phyloP scores from a whole-genome alignment of 176 grass and related monocot genomes.

The Elaeis guineensis region DNA sequence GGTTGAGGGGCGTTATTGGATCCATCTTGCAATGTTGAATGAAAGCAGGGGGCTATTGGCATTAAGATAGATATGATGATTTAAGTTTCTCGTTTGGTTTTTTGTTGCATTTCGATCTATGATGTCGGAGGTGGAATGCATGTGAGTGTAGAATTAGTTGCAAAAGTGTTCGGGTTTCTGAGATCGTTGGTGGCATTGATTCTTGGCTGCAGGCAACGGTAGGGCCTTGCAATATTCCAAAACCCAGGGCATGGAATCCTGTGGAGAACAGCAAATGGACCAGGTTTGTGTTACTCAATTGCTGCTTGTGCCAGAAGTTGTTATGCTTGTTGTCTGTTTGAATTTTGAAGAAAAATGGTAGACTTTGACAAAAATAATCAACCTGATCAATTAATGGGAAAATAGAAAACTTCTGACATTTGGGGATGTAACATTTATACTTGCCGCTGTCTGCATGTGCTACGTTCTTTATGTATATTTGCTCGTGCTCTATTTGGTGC shows the following conservation, averaged over 20 bases:
- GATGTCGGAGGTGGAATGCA: too few relatives aligned
- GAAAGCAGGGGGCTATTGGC: not conserved
- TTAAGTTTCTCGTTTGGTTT: not conserved
- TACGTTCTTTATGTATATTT: too few relatives aligned
- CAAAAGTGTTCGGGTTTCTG: not conserved
- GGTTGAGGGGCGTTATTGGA: not conserved
- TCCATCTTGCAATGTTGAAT: not conserved
- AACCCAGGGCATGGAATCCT: constrained; percentile 81
- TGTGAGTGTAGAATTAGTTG: too few relatives aligned
- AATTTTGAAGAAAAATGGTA: not conserved
- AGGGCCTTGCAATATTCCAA: constrained; percentile 73
- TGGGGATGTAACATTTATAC: too few relatives aligned
- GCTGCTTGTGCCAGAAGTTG: not conserved
- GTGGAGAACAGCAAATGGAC: constrained; percentile 95
- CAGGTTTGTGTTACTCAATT: constrained; percentile 35
- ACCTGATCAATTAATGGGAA: too few relatives aligned
- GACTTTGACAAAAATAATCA: too few relatives aligned
- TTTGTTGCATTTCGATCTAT: too few relatives aligned
- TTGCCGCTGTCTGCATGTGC: too few relatives aligned
- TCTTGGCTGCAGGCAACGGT: constrained; percentile 51
- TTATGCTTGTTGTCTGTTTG: constrained; percentile 1
- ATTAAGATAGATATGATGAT: not conserved
- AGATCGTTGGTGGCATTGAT: not conserved
- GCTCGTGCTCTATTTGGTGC: too few relatives aligned
- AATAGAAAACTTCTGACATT: too few relatives aligned